Evolutionary conservation across 768 basidiomycete genomes (phyloP).

Genomic region (Pulveroboletus sp.): DNA sequence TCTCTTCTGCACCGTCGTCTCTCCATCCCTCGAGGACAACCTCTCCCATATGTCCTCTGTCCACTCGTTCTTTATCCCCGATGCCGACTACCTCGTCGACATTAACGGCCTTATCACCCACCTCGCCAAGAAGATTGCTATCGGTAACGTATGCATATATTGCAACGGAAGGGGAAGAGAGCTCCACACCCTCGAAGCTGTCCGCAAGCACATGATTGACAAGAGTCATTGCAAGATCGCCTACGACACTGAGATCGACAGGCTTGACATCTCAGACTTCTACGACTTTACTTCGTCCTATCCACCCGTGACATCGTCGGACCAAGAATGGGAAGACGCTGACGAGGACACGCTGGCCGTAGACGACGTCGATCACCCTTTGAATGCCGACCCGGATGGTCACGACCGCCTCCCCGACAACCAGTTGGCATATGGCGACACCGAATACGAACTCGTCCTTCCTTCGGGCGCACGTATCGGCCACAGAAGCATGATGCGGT

Average conservation of each 20-base stretch:
- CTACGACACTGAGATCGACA: slow-evolving; percentile 76
- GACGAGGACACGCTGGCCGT: slow-evolving; percentile 11
- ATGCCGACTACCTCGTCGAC: slow-evolving; percentile 86
- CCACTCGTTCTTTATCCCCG: slow-evolving; percentile 97
- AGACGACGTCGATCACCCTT: no score
- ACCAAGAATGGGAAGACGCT: slow-evolving; percentile 33
- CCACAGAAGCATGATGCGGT: slow-evolving; percentile 80
- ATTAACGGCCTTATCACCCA: slow-evolving; percentile 75
- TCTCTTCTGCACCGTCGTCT: slow-evolving; percentile 73
- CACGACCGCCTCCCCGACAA: slow-evolving; percentile 43
- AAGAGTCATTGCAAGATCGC: slow-evolving; percentile 96
- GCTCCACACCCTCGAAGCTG: slow-evolving; percentile 81
- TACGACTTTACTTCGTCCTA: slow-evolving; percentile 90
- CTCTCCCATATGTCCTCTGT: slow-evolving; percentile 79
- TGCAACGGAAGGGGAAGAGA: slow-evolving; percentile 82
- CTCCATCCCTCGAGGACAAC: slow-evolving; percentile 54
- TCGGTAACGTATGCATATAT: slow-evolving; percentile 90
- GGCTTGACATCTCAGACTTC: slow-evolving; percentile 84
- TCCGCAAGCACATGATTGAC: slow-evolving; percentile 92
- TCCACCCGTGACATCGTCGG: slow-evolving; percentile 35
- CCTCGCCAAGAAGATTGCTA: slow-evolving; percentile 88
- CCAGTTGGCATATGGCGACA: slow-evolving; percentile 73
- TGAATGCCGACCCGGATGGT: no score
- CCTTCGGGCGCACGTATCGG: slow-evolving; percentile 92
- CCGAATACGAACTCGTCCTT: slow-evolving; percentile 81